Conservation (phyloP, 2,329 filamentous ascomycete species). For the Dichotomopilus funicola region DNA sequence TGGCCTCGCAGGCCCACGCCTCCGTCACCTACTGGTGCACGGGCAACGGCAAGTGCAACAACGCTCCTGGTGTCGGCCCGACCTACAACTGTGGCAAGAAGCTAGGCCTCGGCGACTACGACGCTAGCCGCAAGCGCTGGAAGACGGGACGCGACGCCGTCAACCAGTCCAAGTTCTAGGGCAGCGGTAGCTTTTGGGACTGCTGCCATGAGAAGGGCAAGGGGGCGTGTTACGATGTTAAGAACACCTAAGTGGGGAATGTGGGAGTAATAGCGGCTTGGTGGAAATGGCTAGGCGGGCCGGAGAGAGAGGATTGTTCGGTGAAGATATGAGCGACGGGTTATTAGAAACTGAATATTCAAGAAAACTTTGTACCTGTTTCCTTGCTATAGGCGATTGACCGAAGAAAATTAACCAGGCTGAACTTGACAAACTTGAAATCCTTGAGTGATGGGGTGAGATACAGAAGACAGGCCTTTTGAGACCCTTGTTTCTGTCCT, state of each 20-base stretch:
- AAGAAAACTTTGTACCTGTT: too few species aligned
- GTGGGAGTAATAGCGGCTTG: too few species aligned
- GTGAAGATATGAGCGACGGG: too few species aligned
- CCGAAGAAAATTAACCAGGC: too few species aligned
- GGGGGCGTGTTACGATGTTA: background rate
- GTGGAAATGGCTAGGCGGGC: too few species aligned
- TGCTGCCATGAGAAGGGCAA: background rate
- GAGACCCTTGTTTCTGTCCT: too few species aligned
- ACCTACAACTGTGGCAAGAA: background rate
- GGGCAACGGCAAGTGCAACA: background rate
- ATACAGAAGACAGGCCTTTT: too few species aligned
- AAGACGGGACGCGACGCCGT: background rate
- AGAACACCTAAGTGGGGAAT: background rate
- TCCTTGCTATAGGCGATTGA: too few species aligned
- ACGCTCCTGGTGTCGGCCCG: background rate
- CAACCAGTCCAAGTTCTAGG: background rate
- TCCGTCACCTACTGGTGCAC: background rate
- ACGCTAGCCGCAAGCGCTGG: background rate
- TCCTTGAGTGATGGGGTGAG: too few species aligned
- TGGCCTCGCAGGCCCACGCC: background rate
- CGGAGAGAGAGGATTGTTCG: too few species aligned
- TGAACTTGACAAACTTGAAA: too few species aligned
- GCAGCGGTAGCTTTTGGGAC: background rate
- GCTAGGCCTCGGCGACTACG: background rate
- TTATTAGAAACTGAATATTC: too few species aligned